Evolutionary conservation across 202 grass and related monocot genomes (phyloP), one percentile per base, ranked within the genome.

Genomic region (Eragrostis tef): DNA sequence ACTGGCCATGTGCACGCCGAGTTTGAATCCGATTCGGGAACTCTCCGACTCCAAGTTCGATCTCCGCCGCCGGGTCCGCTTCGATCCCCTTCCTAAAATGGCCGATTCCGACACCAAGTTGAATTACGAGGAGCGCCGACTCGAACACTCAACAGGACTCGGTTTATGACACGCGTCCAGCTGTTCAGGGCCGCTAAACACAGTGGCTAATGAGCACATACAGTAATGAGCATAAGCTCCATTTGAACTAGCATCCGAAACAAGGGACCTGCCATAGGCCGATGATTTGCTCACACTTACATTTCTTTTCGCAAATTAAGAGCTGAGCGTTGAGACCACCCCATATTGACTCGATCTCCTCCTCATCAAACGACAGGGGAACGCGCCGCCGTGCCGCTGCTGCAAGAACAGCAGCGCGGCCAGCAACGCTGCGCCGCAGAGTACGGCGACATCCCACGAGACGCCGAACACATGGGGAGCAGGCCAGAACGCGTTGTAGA

Each of bases 381-480:
- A 34, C 10, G 74, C 74, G 16, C 75, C 60, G 17, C 60, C 75
- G 5, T 39, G 34, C 2, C 34, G 34, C 34, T 39, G 34, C 34
- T 39, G 34, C 34, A 4, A 39, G 34, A 51, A 78, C 5, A 65
- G 2, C 27, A 78, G 11, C 25, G 3, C 75, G 11, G 59, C 45
- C 26, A 78, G 60, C 59, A 39, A 5, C 45, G 6, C 11, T 5
- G 45, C 45, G 17, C 60, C 45, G 75, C 60, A 78, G 45, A 46
- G 45, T 13, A 65, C 1, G 45, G 26, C 60, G 26, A 65, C 44
- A 25, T 78, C 44, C 60, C 75, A 78, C 60, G 26, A 44, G 75
- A 39, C 44, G 17, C 75, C 75, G 60, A 65, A 65, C 60, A 51
- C 17, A 7, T 7, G 52, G n/a, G 52, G 19, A 54, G 34, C 34